phyloP scores from a whole-genome alignment of 2,329 filamentous ascomycete genomes.

The Colletotrichum cordylinicola region DNA sequence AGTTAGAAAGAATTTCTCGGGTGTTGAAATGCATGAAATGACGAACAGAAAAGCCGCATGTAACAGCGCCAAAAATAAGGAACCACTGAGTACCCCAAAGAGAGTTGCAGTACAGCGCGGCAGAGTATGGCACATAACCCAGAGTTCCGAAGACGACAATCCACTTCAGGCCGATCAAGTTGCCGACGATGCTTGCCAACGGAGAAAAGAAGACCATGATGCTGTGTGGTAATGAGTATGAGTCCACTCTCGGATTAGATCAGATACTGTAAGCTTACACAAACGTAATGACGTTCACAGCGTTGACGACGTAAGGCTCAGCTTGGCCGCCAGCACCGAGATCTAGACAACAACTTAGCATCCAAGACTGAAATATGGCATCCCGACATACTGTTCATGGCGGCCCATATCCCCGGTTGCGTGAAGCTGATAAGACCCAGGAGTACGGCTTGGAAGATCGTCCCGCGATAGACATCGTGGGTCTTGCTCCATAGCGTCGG shows the following conservation, averaged over 20 bases:
- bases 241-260: neutral
- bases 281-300: conserved; percentile 3
- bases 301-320: conserved; percentile 8
- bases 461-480: conserved; percentile 41
- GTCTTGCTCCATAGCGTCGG: neutral
- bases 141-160: conserved; percentile 2
- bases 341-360: neutral
- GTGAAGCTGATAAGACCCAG: conserved; percentile 50
- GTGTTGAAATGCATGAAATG: rapidly evolving
- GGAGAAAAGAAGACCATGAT: conserved; percentile 10
- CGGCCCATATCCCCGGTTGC: conserved; percentile 47
- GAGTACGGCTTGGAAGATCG: conserved; percentile 49
- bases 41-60: conserved; percentile 1
- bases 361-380: no score
- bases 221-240: rapidly evolving
- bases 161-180: conserved; percentile 11
- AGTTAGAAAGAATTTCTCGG: neutral
- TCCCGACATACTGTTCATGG: conserved; percentile 2
- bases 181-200: conserved; percentile 4
- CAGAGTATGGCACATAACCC: conserved; percentile 10
- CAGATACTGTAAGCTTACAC: neutral
- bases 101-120: conserved; percentile 11
- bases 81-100: conserved; percentile 13
- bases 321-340: conserved; percentile 9
- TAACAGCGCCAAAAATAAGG: conserved; percentile 4